A percentile compares a stretch with the other conserved stretches of the same genome.
These are phyloP conservation scores for Glycine tomentella DNA, from an alignment of 306 rosid species.

Conservation along the genomic window DNA sequence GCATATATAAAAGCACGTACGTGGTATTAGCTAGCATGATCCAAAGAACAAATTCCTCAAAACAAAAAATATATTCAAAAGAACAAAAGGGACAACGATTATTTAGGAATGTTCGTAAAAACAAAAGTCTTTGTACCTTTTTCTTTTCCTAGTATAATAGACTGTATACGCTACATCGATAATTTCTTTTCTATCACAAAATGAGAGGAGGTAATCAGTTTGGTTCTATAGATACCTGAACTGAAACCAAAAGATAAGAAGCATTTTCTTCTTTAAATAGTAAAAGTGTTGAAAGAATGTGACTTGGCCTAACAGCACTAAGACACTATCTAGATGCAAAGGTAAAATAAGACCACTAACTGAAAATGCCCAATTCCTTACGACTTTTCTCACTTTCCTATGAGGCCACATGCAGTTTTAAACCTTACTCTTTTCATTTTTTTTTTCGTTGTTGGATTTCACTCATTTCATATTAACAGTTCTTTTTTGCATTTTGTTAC, in stretches of 20 bases:
- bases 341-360: slow-evolving; percentile 29
- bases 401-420: slow-evolving; percentile 34
- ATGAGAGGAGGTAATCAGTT: too few relatives aligned
- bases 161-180: too few relatives aligned
- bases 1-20: background rate
- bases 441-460: slow-evolving; percentile 41
- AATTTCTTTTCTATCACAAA: too few relatives aligned
- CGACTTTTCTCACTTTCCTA: slow-evolving; percentile 47
- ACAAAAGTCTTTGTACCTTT: slow-evolving; percentile 15
- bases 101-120: slow-evolving; percentile 38
- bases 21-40: background rate
- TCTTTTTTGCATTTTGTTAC: slow-evolving; percentile 44
- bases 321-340: slow-evolving; percentile 31
- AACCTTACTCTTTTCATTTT: slow-evolving; percentile 35
- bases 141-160: background rate
- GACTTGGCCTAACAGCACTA: slow-evolving; percentile 49
- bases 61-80: background rate
- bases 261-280: slow-evolving; percentile 20
- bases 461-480: background rate
- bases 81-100: background rate
- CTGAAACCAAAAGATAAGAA: slow-evolving; percentile 24
- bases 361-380: slow-evolving; percentile 68
- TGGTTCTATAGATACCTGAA: background rate
- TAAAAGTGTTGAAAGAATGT: slow-evolving; percentile 37
- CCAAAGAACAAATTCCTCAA: slow-evolving; percentile 1